A percentile compares a stretch with the other conserved stretches of the same genome.
These are phyloP conservation scores for Heliocybe sulcata DNA, from an alignment of 1,284 basidiomycete species.

Conservation along the genomic window DNA sequence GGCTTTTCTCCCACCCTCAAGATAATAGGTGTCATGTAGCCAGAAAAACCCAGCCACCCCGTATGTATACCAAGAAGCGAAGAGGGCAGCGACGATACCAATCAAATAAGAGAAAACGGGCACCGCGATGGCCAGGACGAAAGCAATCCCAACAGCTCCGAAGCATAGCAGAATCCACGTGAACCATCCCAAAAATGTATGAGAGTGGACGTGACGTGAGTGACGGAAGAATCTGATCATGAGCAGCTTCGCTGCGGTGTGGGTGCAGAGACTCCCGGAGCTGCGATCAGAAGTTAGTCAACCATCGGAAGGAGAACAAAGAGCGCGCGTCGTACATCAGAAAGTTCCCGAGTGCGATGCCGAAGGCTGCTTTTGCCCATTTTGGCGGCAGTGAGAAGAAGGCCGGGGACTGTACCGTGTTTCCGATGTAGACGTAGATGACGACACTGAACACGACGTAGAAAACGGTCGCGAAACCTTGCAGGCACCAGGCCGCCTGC, in stretches of 20 bases:
- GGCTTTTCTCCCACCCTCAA: conserved; percentile 27
- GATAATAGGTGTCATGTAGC: conserved; percentile 41
- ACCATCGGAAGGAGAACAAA: background rate
- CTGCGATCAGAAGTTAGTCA: conserved; percentile 16
- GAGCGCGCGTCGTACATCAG: conserved; percentile 30
- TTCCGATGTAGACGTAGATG: conserved; percentile 52
- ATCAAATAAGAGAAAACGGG: conserved; percentile 50
- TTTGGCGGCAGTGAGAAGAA: conserved; percentile 40
- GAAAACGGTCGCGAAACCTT: conserved; percentile 42
- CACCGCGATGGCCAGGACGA: conserved; percentile 47
- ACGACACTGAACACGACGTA: conserved; percentile 44
- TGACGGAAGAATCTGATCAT: conserved; percentile 57
- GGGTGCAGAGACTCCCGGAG: conserved; percentile 38
- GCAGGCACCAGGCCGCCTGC: conserved; percentile 44
- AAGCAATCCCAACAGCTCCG: conserved; percentile 35
- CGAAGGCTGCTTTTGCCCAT: conserved; percentile 46
- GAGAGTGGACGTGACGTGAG: conserved; percentile 46
- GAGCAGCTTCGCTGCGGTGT: conserved; percentile 51
- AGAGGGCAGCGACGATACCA: conserved; percentile 45
- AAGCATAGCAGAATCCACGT: conserved; percentile 45
- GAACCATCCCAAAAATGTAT: conserved; percentile 51
- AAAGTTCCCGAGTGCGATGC: conserved; percentile 39
- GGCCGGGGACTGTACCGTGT: conserved; percentile 46
- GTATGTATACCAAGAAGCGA: conserved; percentile 53
- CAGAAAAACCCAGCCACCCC: conserved; percentile 51